Percentiles rank a stretch among this genome's conserved stretches.
Conservation (phyloP, 495 filamentous ascomycete genomes). For the Lepidopterella palustris region DNA sequence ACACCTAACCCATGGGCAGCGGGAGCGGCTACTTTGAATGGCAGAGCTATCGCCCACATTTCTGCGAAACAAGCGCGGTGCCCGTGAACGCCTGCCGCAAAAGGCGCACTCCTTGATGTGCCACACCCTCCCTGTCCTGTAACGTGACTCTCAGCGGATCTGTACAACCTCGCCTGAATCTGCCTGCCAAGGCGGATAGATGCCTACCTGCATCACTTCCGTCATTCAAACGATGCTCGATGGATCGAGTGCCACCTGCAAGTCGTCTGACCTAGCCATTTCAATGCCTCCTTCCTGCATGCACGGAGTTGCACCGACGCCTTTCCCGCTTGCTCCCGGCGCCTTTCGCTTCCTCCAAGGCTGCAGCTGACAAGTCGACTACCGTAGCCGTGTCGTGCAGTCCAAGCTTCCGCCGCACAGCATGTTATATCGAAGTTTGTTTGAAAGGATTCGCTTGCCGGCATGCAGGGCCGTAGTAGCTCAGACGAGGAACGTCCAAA, state of each 20-base stretch:
- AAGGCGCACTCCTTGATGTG: slow-evolving; percentile 11
- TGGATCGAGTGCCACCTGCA: slow-evolving; percentile 16
- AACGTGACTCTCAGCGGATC: slow-evolving; percentile 21
- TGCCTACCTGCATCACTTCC: slow-evolving; percentile 21
- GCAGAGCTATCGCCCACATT: slow-evolving; percentile 20
- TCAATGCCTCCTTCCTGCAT: slow-evolving; percentile 11
- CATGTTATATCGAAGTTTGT: background rate
- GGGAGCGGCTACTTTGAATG: slow-evolving; percentile 10
- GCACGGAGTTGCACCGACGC: background rate
- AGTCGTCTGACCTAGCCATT: slow-evolving; percentile 17
- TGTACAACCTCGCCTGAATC: slow-evolving; percentile 17
- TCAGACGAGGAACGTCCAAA: slow-evolving; percentile 92
- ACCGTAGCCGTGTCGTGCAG: background rate
- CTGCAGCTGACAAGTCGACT: slow-evolving; percentile 21
- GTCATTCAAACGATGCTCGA: slow-evolving; percentile 16
- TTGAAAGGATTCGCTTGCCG: background rate
- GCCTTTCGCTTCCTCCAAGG: slow-evolving; percentile 1
- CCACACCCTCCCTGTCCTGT: slow-evolving; percentile 24
- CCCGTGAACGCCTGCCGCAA: slow-evolving; percentile 17
- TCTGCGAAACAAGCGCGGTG: slow-evolving; percentile 3
- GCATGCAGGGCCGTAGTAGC: background rate
- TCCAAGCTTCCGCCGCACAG: background rate
- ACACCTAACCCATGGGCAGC: slow-evolving; percentile 5
- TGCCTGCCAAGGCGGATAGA: slow-evolving; percentile 9
- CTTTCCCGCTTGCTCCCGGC: slow-evolving; percentile 3